Conservation (phyloP, 1,284 basidiomycete species). For the Peniophora sp. region DNA sequence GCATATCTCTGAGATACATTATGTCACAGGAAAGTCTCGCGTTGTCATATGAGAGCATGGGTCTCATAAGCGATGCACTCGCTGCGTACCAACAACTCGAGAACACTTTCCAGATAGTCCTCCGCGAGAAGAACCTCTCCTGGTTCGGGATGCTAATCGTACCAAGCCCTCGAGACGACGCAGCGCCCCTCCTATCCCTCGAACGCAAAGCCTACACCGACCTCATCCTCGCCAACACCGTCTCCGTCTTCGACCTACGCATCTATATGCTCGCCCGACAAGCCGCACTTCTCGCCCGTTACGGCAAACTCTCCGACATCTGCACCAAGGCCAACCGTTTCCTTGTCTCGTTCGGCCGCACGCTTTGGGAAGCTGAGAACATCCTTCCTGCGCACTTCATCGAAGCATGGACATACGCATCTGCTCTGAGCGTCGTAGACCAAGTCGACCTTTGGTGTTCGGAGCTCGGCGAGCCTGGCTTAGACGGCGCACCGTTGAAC, state of each 20-base stretch:
- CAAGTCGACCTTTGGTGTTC: constrained; percentile 70
- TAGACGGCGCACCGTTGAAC: constrained; percentile 36
- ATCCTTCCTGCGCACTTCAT: constrained; percentile 76
- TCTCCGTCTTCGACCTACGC: constrained; percentile 92
- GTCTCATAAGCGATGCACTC: constrained; percentile 84
- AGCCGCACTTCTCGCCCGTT: constrained; percentile 67
- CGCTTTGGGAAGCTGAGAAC: constrained; percentile 66
- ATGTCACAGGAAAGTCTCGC: constrained; percentile 82
- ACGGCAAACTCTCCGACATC: constrained; percentile 64
- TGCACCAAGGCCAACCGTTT: constrained; percentile 64
- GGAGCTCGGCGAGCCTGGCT: constrained; percentile 26
- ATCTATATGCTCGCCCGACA: constrained; percentile 88
- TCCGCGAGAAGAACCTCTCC: constrained; percentile 75
- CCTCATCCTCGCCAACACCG: constrained; percentile 83
- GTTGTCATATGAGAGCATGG: constrained; percentile 86
- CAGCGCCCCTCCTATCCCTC: constrained; percentile 71
- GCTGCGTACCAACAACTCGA: constrained; percentile 91
- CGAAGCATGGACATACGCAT: constrained; percentile 92
- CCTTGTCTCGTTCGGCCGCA: constrained; percentile 74
- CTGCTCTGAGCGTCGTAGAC: constrained; percentile 80
- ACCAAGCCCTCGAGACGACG: constrained; percentile 70
- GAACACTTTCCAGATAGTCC: constrained; percentile 72
- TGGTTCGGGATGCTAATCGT: constrained; percentile 87
- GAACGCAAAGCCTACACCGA: constrained; percentile 84
- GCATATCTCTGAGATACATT: constrained; percentile 1